Percentiles rank a stretch among this genome's conserved stretches.
These are phyloP conservation scores for Pistacia vera DNA, from an alignment of 345 rosid species.

Conservation along the genomic window DNA sequence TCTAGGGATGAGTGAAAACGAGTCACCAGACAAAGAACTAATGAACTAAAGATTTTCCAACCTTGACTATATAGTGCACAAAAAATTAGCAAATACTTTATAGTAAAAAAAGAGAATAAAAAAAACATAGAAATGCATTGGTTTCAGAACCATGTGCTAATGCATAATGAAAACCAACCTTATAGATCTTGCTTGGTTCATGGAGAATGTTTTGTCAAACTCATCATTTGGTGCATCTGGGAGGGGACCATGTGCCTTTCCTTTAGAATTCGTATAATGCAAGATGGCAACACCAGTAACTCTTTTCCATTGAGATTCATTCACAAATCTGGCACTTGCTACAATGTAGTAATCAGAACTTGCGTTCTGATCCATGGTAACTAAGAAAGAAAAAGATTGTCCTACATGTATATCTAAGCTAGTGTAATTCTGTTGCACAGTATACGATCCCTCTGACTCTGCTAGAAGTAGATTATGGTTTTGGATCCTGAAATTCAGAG, in stretches of 20 bases:
- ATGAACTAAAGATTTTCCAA: neutral
- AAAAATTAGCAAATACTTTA: neutral
- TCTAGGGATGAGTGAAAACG: neutral
- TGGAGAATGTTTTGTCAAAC: conserved; percentile 90
- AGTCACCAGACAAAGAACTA: neutral
- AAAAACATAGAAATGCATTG: neutral
- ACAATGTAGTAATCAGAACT: conserved; percentile 97
- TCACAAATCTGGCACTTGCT: conserved; percentile 92
- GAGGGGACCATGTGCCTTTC: conserved; percentile 85
- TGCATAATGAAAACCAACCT: conserved; percentile 50
- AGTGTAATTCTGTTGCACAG: conserved; percentile 96
- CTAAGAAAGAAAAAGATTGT: conserved; percentile 86
- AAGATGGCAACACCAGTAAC: conserved; percentile 96
- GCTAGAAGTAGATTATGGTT: conserved; percentile 87
- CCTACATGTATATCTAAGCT: conserved; percentile 98
- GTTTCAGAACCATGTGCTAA: neutral
- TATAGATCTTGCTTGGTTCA: conserved; percentile 99
- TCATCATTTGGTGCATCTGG: conserved; percentile 84
- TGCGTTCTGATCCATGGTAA: conserved; percentile 96
- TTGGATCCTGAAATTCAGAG: conserved; percentile 96
- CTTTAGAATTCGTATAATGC: conserved; percentile 91
- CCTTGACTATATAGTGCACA: neutral
- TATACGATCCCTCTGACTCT: conserved; percentile 93
- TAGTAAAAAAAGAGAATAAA: neutral
- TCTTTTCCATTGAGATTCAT: conserved; percentile 83